Base-by-base conservation (phyloP, 2,329 filamentous ascomycete genomes). In the Lachnellula suecica region DNA sequence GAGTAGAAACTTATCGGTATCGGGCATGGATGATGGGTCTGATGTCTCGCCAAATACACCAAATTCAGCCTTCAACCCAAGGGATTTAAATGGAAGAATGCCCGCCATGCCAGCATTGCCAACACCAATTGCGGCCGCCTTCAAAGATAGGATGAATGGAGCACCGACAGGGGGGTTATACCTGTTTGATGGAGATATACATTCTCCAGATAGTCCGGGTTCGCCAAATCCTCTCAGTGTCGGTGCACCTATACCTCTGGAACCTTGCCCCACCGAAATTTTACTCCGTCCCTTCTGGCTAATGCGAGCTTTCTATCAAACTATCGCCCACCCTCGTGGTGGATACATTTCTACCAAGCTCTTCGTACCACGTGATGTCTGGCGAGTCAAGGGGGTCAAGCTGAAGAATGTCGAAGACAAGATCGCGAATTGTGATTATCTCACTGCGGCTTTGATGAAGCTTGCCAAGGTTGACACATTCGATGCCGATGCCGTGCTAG, bases 281-380 rank as follows among this genome's bases (percentile, higher is more conserved):
- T 79, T 97, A 63, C 78, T 97, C n/a, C 85, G 94, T 19, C 95
- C 94, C 2, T 99, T 97, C 70, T 99, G 94, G 94, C 78, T 99
- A 41, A 96, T 99, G 90, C 85, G 94, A 49, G 92, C 89, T 56
- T 79, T 99, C 23, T 96, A 94, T 67, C 91, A 97, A 68, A 96
- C 92, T 0, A 83, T 99, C 41, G 88, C 87, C 17, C 93, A 99
- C 65, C 91, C 93, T 2, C 85, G 91, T 22, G 94, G 94, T 34
- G 94, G 92, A 15, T 99, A 97, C 67, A 68, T 99, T 19, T 96
- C 92, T 48, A 93, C 86, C 20, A 92, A 91, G 63, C 79, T 99
- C 0, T 99, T 99, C 66, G 82, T 99, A 4, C 92, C 94, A 5
- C 83, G 89, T 47, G 92, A 97, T 66, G 90, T 94, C 3, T 99